These are phyloP conservation scores for Epicoccum sorghinum DNA, from an alignment of 2,329 filamentous ascomycete species.

Conservation along the genomic window DNA sequence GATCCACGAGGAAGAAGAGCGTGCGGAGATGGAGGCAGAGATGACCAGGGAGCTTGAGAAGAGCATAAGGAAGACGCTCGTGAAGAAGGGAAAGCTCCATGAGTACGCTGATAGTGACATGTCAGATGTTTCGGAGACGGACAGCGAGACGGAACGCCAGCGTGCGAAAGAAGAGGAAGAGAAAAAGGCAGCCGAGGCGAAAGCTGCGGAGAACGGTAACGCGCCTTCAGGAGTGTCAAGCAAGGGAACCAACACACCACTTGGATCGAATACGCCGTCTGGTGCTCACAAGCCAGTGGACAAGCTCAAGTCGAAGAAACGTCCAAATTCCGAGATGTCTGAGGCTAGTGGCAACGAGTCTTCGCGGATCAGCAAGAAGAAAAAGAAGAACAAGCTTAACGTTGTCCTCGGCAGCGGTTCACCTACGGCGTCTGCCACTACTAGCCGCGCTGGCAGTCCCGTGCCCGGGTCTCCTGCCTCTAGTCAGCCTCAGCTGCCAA, in stretches of 20 bases:
- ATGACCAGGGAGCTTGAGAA: slow-evolving; percentile 75
- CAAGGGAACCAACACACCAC: slow-evolving; percentile 72
- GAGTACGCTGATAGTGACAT: slow-evolving; percentile 83
- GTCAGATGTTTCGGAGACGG: slow-evolving; percentile 46
- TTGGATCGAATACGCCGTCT: slow-evolving; percentile 41
- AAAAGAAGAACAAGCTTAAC: slow-evolving; percentile 62
- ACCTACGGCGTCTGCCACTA: slow-evolving; percentile 65
- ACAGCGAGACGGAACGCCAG: slow-evolving; percentile 69
- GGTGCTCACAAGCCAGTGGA: slow-evolving; percentile 60
- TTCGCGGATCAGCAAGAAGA: slow-evolving; percentile 71
- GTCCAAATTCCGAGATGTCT: slow-evolving; percentile 82
- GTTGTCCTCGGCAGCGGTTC: slow-evolving; percentile 59
- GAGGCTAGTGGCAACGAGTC: slow-evolving; percentile 94
- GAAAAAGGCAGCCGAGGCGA: slow-evolving; percentile 52
- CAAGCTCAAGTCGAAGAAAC: slow-evolving; percentile 68
- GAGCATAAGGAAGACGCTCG: slow-evolving; percentile 77
- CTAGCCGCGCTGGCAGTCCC: slow-evolving; percentile 60
- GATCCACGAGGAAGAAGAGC: slow-evolving; percentile 70
- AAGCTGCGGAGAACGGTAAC: slow-evolving; percentile 56
- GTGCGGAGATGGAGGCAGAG: slow-evolving; percentile 71
- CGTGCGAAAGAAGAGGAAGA: slow-evolving; percentile 63
- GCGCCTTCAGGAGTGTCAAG: slow-evolving; percentile 62
- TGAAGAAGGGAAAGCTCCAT: slow-evolving; percentile 83
- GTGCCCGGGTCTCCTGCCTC: slow-evolving; percentile 38
- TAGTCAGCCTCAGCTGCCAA: slow-evolving; percentile 43